Base-by-base conservation (phyloP, 345 rosid genomes). In the Reutealis trisperma region DNA sequence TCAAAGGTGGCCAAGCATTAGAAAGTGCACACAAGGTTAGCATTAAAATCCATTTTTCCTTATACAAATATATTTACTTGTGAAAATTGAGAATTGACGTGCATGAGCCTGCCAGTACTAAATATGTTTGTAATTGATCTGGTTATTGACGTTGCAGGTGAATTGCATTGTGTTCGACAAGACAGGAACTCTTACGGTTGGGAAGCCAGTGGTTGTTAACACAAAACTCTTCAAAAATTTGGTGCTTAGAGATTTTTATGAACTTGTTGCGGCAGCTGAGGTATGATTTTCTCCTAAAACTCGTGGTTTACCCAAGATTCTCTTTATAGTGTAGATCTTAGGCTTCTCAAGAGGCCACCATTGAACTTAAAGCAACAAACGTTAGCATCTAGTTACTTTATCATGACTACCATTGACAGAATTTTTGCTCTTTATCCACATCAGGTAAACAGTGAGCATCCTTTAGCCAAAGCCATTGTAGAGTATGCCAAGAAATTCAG, bases 1-100 rank as follows among this genome's bases (percentile, higher is more conserved):
- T 95, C 52, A 95, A 95, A 84, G 98, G 99, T 22, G 99, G 99
- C 24, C 98, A 93, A 81, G 98, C 99, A 18, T 78, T 95, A 59
- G 93, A 95, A 87, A 88, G 86, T 73, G 94, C 99, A 63, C 91
- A 92, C 73, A 93, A 89, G 91, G 99, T 95, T 66, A 45, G 77
- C 72, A 37, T 44, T 10, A 2, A 21, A 51, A 18, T 18, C 60
- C 58, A 60, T 57, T 72, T 37, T 76, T 51, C 51, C 49, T 24
- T 54, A 30, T 54, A 32, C 75, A 47, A 25, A 12, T 24, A 21
- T 8, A 8, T 24, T n/a, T 54, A 37, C 41, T 37, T 37, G 41
- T 37, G 41, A 37, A 37, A 37, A 4, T 37, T 47, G 16, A 30
- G 32, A 64, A 13, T 32, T 16, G 1, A 22, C 37, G 47, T 54